phyloP scores from a whole-genome alignment of 2,329 filamentous ascomycete genomes.

The Sclerotinia subarctica region DNA sequence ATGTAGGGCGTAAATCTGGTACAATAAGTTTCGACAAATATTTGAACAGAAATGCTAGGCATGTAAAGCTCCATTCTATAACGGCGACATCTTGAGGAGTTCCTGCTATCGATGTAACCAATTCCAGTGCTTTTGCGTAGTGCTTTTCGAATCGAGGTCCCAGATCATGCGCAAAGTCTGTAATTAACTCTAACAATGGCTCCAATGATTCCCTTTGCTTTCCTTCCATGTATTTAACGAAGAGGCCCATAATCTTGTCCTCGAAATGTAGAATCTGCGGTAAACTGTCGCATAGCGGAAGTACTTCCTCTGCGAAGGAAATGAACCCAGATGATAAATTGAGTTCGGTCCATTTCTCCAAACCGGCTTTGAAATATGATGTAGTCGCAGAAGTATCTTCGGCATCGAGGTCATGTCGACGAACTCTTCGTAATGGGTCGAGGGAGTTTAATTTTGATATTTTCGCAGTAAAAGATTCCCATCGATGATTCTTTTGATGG shows the following conservation, averaged over 20 bases:
- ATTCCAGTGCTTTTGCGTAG: conserved; percentile 69
- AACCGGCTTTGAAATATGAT: conserved; percentile 81
- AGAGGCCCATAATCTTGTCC: conserved; percentile 73
- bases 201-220: conserved; percentile 80
- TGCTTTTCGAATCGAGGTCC: conserved; percentile 84
- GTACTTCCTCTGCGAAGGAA: conserved; percentile 70
- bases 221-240: conserved; percentile 72
- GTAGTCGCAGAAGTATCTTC: conserved; percentile 71
- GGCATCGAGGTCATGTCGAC: conserved; percentile 77
- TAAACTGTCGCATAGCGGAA: conserved; percentile 80
- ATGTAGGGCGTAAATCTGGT: conserved; percentile 79
- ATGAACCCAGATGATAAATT: conserved; percentile 83
- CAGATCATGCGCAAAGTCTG: conserved; percentile 92
- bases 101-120: conserved; percentile 75
- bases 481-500: conserved; percentile 80
- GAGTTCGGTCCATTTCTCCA: conserved; percentile 87
- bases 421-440: conserved; percentile 86
- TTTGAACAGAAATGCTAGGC: conserved; percentile 94
- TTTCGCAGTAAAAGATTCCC: conserved; percentile 86
- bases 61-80: conserved; percentile 97
- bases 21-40: conserved; percentile 87
- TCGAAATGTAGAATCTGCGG: conserved; percentile 91
- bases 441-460: conserved; percentile 85
- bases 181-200: conserved; percentile 80
- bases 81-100: conserved; percentile 77